These are phyloP conservation scores for Quillaja saponaria DNA, from an alignment of 306 rosid species.

Conservation along the genomic window DNA sequence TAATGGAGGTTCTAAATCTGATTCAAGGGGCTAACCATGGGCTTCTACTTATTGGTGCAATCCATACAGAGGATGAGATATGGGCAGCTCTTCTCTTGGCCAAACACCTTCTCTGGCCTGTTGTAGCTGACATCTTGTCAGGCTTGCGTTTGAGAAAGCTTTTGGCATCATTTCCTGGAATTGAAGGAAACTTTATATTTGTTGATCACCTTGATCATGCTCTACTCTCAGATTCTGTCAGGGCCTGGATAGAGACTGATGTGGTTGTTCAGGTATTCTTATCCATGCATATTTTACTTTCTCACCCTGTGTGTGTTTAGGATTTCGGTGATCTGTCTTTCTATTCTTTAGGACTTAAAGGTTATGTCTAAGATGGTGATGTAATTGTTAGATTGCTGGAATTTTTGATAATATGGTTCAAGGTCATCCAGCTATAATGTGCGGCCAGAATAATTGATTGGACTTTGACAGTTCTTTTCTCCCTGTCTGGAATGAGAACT, in stretches of 20 bases:
- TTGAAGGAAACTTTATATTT: constrained; percentile 57
- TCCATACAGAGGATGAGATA: constrained; percentile 90
- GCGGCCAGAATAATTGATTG: too few relatives aligned
- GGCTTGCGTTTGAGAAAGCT: constrained; percentile 85
- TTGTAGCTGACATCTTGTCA: constrained; percentile 85
- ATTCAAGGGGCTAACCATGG: constrained; percentile 56
- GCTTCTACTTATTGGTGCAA: constrained; percentile 70
- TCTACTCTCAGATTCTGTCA: constrained; percentile 69
- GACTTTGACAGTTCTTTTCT: too few relatives aligned
- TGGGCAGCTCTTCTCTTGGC: constrained; percentile 91
- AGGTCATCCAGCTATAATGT: too few relatives aligned
- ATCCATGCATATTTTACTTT: constrained; percentile 9
- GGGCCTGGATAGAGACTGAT: constrained; percentile 59
- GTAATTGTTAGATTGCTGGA: too few relatives aligned
- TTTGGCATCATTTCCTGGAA: constrained; percentile 57
- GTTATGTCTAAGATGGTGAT: too few relatives aligned
- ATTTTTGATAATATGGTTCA: too few relatives aligned
- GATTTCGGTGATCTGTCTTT: too few relatives aligned
- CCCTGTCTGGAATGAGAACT: too few relatives aligned
- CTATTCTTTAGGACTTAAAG: too few relatives aligned
- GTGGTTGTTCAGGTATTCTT: constrained; percentile 79
- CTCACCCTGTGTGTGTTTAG: too few relatives aligned
- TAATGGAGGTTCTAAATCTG: constrained; percentile 58
- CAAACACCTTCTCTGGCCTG: constrained; percentile 88
- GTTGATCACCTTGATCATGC: constrained; percentile 92